A percentile compares a stretch with the other conserved stretches of the same genome.
Evolutionary conservation across 2,329 filamentous ascomycete species (phyloP).

Genomic region (Zasmidium citrigriseum): DNA sequence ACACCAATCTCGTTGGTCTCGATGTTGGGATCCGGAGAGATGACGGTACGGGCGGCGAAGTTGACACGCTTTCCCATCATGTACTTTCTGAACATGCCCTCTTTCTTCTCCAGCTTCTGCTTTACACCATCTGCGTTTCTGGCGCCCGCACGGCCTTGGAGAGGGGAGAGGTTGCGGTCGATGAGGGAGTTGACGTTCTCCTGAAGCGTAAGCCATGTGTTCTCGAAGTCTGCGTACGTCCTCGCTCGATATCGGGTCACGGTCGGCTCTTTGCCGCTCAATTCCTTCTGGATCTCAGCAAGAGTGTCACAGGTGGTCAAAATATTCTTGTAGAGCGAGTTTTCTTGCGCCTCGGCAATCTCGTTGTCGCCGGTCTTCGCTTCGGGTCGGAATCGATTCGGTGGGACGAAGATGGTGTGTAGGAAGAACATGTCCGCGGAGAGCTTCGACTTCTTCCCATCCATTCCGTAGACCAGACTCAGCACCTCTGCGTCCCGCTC

Average conservation of each 20-base stretch:
- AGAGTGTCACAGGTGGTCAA: conserved; percentile 73
- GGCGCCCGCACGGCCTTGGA: conserved; percentile 74
- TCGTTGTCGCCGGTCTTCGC: conserved; percentile 77
- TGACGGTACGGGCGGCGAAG: conserved; percentile 94
- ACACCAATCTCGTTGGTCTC: conserved; percentile 99
- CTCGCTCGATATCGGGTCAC: conserved; percentile 53
- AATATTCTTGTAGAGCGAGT: conserved; percentile 83
- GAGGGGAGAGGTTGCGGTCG: conserved; percentile 82
- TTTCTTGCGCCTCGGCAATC: conserved; percentile 86
- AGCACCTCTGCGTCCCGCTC: conserved; percentile 84
- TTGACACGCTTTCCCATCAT: conserved; percentile 99
- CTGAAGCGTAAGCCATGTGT: conserved; percentile 80
- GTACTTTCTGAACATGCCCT: conserved; percentile 96
- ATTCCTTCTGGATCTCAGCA: conserved; percentile 71
- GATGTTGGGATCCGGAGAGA: conserved; percentile 97
- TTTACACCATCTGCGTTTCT: conserved; percentile 92
- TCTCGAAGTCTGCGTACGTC: conserved; percentile 75
- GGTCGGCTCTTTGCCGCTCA: conserved; percentile 43
- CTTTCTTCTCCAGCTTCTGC: conserved; percentile 97
- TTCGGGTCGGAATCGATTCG: conserved; percentile 88
- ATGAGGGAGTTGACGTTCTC: conserved; percentile 91
- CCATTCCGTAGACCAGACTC: conserved; percentile 68
- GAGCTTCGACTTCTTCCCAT: conserved; percentile 18
- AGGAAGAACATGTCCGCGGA: conserved; percentile 87
- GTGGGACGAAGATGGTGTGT: conserved; percentile 80